phyloP scores from a whole-genome alignment of 2,329 filamentous ascomycete species.

The Exophiala viscosa region DNA sequence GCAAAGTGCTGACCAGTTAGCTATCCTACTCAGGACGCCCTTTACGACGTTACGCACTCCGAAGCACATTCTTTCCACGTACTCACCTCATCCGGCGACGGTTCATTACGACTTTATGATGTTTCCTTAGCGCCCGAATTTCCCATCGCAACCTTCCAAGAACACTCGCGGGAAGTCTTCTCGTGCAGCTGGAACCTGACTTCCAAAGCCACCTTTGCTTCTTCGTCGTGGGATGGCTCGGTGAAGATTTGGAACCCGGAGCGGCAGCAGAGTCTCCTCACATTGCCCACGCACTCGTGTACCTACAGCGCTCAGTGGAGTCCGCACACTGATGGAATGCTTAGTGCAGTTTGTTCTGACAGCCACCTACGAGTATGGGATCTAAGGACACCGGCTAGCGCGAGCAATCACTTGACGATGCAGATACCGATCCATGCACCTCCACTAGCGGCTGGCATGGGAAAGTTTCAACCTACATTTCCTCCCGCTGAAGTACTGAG shows the following conservation, averaged over 20 bases:
- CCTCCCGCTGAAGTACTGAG: conserved; percentile 82
- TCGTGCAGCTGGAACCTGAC: conserved; percentile 89
- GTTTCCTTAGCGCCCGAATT: conserved; percentile 69
- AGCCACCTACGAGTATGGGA: conserved; percentile 88
- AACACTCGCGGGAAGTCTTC: conserved; percentile 91
- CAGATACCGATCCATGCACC: conserved; percentile 76
- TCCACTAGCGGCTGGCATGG: conserved; percentile 29
- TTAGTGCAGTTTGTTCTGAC: conserved; percentile 86
- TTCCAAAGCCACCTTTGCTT: conserved; percentile 84
- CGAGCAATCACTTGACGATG: conserved; percentile 80
- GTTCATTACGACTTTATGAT: conserved; percentile 92
- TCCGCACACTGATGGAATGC: conserved; percentile 77
- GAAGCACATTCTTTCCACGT: conserved; percentile 96
- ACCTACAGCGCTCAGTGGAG: conserved; percentile 92
- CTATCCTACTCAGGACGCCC: conserved; percentile 94
- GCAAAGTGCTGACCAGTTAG: conserved; percentile 41
- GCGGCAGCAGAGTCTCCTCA: conserved; percentile 67
- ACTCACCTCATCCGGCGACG: conserved; percentile 83
- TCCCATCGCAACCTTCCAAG: conserved; percentile 86
- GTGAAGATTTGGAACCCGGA: conserved; percentile 94
- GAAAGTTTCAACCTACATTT: conserved; percentile 35
- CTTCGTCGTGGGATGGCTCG: conserved; percentile 92
- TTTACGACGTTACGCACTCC: conserved; percentile 93
- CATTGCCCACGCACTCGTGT: conserved; percentile 85
- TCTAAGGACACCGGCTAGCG: conserved; percentile 77